phyloP scores from a whole-genome alignment of 139 green algal genomes.

The Micromonas pusilla region DNA sequence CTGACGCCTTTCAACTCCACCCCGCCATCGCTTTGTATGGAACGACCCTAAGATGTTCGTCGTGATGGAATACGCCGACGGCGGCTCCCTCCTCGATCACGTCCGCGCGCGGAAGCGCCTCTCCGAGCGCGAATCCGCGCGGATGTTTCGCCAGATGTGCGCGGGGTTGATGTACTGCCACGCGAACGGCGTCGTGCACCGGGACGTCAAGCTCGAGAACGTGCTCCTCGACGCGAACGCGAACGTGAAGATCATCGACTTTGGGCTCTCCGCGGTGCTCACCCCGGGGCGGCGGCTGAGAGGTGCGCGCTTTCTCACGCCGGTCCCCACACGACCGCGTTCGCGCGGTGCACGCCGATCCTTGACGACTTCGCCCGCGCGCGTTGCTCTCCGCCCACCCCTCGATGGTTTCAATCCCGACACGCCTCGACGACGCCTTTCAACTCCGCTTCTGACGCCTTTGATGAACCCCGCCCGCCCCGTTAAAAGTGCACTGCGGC shows the following conservation, averaged over 20 bases:
- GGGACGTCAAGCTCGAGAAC: conserved; percentile 88
- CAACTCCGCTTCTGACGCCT: no score
- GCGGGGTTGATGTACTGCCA: conserved; percentile 70
- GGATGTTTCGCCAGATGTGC: conserved; percentile 58
- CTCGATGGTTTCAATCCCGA: no score
- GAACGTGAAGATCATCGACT: conserved; percentile 41
- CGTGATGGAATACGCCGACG: conserved; percentile 78
- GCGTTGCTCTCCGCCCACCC: no score
- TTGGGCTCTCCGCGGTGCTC: conserved; percentile 33
- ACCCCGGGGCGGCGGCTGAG: conserved; percentile 17
- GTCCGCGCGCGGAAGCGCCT: conserved; percentile 69
- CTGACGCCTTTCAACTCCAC: no score
- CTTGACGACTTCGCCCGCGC: no score
- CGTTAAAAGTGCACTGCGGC: conserved; percentile 42
- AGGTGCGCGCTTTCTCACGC: no score
- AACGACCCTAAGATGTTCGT: no score
- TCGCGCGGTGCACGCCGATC: no score
- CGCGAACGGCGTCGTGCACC: conserved; percentile 44
- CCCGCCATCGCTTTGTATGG: no score
- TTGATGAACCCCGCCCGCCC: no score
- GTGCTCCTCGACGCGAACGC: conserved; percentile 62
- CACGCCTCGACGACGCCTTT: no score
- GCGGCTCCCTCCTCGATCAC: conserved; percentile 76
- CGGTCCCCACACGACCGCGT: no score
- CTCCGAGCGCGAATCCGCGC: conserved; percentile 57